Evolutionary conservation across 148 eudicot genomes (phyloP).

Genomic region (Diospyros kaki): DNA sequence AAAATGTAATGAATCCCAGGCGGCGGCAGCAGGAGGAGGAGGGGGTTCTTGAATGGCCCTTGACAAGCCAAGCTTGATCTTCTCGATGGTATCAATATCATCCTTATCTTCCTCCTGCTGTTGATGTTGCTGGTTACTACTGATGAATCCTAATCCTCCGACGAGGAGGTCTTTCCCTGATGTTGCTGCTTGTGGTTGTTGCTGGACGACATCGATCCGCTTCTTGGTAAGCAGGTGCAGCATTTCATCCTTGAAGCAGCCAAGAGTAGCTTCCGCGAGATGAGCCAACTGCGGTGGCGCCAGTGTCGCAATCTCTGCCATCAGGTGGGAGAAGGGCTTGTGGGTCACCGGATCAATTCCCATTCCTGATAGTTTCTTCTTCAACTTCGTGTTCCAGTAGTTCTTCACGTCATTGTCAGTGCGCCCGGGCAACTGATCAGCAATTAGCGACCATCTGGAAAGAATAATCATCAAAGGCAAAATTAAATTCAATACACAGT

Average conservation of each 20-base stretch:
- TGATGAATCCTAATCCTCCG: too few species aligned
- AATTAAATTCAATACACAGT: too few species aligned
- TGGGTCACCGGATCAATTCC: slow-evolving; percentile 97
- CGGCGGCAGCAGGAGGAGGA: too few species aligned
- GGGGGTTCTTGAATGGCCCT: slow-evolving; percentile 78
- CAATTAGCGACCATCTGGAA: slow-evolving; percentile 81
- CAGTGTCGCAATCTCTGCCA: slow-evolving; percentile 82
- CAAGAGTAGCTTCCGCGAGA: slow-evolving; percentile 89
- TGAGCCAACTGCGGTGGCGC: slow-evolving; percentile 91
- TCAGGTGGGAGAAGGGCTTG: slow-evolving; percentile 94
- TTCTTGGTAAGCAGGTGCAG: slow-evolving; percentile 87
- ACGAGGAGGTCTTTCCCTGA: too few species aligned
- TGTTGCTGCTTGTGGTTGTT: too few species aligned
- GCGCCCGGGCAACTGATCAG: slow-evolving; percentile 90
- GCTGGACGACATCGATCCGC: slow-evolving; percentile 63
- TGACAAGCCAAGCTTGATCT: slow-evolving; percentile 68
- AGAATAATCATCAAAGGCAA: too few species aligned
- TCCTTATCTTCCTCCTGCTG: slow-evolving; percentile 47
- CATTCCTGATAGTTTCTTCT: slow-evolving; percentile 94
- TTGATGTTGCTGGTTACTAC: too few species aligned
- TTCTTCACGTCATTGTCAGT: slow-evolving; percentile 96
- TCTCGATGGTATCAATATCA: slow-evolving; percentile 59
- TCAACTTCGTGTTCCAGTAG: slow-evolving; percentile 96
- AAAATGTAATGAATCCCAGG: too few species aligned
- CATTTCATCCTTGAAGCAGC: slow-evolving; percentile 96